Conservation (phyloP, 768 basidiomycete species). For the Podaxis mareebaensis region DNA sequence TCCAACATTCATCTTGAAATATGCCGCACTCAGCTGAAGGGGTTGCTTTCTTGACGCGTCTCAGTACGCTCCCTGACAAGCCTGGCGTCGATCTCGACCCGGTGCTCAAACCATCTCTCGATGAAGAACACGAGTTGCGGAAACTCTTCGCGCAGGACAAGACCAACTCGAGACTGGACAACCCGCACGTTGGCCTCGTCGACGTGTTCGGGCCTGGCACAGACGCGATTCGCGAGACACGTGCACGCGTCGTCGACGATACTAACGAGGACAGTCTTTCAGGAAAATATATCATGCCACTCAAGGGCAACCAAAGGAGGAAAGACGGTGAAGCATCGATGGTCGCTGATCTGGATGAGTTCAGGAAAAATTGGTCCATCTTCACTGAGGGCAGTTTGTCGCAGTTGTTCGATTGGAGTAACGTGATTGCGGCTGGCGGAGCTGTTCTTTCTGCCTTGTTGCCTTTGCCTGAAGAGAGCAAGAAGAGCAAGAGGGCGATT, state of each 20-base stretch:
- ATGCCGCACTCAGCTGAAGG: slow-evolving; percentile 21
- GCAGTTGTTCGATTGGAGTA: slow-evolving; percentile 61
- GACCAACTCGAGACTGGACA: slow-evolving; percentile 40
- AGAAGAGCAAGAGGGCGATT: slow-evolving; percentile 53
- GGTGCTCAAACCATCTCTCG: slow-evolving; percentile 53
- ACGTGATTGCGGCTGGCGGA: slow-evolving; percentile 64
- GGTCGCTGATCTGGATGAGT: slow-evolving; percentile 52
- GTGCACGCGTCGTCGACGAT: slow-evolving; percentile 45
- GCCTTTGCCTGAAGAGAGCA: slow-evolving; percentile 48
- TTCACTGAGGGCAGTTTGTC: slow-evolving; percentile 65
- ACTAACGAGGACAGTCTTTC: slow-evolving; percentile 42
- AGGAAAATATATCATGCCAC: slow-evolving; percentile 54
- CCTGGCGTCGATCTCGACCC: slow-evolving; percentile 39
- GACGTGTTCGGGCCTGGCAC: slow-evolving; percentile 55
- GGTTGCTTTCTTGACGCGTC: slow-evolving; percentile 16
- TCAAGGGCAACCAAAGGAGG: slow-evolving; percentile 44
- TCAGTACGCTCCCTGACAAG: slow-evolving; percentile 11
- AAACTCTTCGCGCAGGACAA: slow-evolving; percentile 57
- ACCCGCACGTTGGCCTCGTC: slow-evolving; percentile 58
- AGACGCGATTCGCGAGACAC: slow-evolving; percentile 45
- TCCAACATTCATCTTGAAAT: not conserved
- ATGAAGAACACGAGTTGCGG: slow-evolving; percentile 56
- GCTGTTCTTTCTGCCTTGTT: slow-evolving; percentile 57
- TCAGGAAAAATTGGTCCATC: slow-evolving; percentile 63
- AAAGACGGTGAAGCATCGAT: slow-evolving; percentile 51